Evolutionary conservation across 2,329 filamentous ascomycete species (phyloP).

Genomic region (Atkinsonella texensis): DNA sequence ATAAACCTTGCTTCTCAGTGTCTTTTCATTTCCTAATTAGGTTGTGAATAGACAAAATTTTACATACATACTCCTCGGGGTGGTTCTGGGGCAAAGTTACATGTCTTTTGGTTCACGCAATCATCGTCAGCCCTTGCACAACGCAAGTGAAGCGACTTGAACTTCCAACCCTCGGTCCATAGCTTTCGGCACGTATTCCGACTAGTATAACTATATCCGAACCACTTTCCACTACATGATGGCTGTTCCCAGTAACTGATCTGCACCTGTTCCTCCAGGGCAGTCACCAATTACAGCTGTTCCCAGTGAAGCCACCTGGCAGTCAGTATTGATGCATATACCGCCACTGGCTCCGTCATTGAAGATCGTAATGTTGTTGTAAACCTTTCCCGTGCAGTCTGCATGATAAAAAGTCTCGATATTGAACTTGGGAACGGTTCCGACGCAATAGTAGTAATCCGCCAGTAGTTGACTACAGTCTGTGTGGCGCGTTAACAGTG

Average conservation of each 20-base stretch:
- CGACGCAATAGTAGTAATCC: neutral
- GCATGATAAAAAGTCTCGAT: slow-evolving; percentile 1
- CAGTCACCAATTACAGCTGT: neutral
- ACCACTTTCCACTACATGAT: slow-evolving; percentile 2
- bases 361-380: slow-evolving; percentile 2
- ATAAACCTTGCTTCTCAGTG: too few relatives aligned
- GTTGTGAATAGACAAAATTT: too few relatives aligned
- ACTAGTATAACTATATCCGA: slow-evolving; percentile 1
- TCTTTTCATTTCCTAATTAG: too few relatives aligned
- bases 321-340: slow-evolving; percentile 6
- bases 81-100: neutral
- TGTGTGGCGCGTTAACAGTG: too few relatives aligned
- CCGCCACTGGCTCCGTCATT: neutral
- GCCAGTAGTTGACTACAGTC: too few relatives aligned
- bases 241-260: slow-evolving; percentile 5
- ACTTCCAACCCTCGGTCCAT: neutral
- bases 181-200: neutral
- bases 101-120: neutral
- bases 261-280: slow-evolving; percentile 1
- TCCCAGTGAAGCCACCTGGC: neutral
- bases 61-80: too few relatives aligned
- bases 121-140: neutral
- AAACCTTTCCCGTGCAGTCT: slow-evolving; percentile 3
- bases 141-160: neutral
- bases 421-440: neutral